phyloP scores from a whole-genome alignment of 768 basidiomycete genomes.

The Mycena haematopus region DNA sequence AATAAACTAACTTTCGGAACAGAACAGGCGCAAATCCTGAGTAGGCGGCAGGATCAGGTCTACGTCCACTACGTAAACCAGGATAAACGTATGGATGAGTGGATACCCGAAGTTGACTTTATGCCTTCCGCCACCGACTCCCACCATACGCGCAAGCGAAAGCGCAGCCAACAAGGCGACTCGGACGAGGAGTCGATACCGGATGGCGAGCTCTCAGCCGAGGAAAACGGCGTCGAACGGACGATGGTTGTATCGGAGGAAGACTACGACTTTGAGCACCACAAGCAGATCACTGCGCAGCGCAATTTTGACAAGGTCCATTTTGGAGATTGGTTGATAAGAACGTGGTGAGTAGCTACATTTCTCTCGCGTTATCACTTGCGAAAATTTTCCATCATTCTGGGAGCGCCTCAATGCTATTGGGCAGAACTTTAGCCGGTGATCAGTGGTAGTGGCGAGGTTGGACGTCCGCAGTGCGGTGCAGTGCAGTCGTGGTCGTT shows the following conservation, averaged over 20 bases:
- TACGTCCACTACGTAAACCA: conserved; percentile 77
- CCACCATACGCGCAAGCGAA: conserved; percentile 28
- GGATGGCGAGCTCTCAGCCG: conserved; percentile 16
- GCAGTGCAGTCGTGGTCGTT: not conserved
- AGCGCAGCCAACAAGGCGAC: conserved; percentile 33
- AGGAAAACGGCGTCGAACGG: conserved; percentile 21
- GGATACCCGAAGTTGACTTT: conserved; percentile 59
- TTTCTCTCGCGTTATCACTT: conserved; percentile 1
- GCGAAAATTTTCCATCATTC: not conserved
- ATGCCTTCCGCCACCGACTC: conserved; percentile 36
- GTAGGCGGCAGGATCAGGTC: conserved; percentile 55
- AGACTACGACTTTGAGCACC: conserved; percentile 71
- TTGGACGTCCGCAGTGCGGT: not conserved
- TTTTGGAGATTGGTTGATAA: conserved; percentile 87
- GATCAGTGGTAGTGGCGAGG: not conserved
- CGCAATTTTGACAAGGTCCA: conserved; percentile 88
- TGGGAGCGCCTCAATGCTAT: not conserved
- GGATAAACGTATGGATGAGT: conserved; percentile 80
- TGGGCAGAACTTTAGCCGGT: not conserved
- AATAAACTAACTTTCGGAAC: conserved; percentile 27
- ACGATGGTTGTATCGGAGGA: conserved; percentile 63
- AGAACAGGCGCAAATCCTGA: conserved; percentile 61
- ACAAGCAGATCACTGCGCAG: conserved; percentile 69
- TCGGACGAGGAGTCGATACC: conserved; percentile 32
- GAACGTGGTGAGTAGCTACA: conserved; percentile 74